Evolutionary conservation across 306 rosid species (phyloP).

Genomic region (Canavalia ensiformis): DNA sequence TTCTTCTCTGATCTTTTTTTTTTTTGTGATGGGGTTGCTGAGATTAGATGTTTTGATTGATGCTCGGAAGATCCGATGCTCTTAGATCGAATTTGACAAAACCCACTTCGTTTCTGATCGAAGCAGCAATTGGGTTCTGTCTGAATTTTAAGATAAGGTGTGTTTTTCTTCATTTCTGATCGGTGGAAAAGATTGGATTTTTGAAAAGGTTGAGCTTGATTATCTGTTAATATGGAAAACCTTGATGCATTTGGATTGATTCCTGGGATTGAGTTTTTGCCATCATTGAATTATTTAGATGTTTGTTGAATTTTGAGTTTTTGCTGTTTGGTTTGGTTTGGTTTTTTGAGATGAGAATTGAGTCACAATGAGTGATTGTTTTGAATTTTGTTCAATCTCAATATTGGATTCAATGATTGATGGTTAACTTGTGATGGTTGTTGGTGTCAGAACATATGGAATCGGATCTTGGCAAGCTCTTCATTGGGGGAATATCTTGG

Average conservation of each 20-base stretch:
- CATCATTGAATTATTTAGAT: slow-evolving; percentile 49
- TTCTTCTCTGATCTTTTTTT: slow-evolving; percentile 63
- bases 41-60: slow-evolving; percentile 70
- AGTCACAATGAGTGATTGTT: slow-evolving; percentile 30
- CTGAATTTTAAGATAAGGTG: slow-evolving; percentile 75
- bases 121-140: slow-evolving; percentile 75
- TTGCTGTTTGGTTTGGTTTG: not conserved
- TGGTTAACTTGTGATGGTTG: slow-evolving; percentile 54
- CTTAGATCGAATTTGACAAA: slow-evolving; percentile 71
- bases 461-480: slow-evolving; percentile 99
- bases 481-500: slow-evolving; percentile 99
- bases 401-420: slow-evolving; percentile 49
- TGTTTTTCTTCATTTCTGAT: slow-evolving; percentile 68
- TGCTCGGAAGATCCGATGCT: slow-evolving; percentile 80
- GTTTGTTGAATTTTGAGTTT: slow-evolving; percentile 39
- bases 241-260: slow-evolving; percentile 48
- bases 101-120: slow-evolving; percentile 68
- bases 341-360: slow-evolving; percentile 46
- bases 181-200: slow-evolving; percentile 49
- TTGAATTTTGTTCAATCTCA: slow-evolving; percentile 40
- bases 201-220: slow-evolving; percentile 32
- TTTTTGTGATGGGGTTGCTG: slow-evolving; percentile 40
- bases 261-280: slow-evolving; percentile 42
- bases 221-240: slow-evolving; percentile 34
- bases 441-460: slow-evolving; percentile 80